phyloP scores from a whole-genome alignment of 2,329 filamentous ascomycete genomes.

The Xylariaceae sp. region DNA sequence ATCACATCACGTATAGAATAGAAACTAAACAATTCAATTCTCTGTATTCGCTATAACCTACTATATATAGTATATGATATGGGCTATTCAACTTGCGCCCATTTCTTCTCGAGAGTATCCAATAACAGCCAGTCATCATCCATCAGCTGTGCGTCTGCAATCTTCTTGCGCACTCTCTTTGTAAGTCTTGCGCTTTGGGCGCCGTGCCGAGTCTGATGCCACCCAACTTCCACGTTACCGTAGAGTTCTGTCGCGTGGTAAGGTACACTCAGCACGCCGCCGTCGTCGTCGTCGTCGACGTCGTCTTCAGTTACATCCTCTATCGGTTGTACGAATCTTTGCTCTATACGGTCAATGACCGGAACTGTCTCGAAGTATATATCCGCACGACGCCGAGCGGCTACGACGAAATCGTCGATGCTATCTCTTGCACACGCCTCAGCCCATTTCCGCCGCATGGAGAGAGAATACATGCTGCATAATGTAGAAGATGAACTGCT shows the following conservation, averaged over 20 bases:
- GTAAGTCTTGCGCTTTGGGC: not conserved
- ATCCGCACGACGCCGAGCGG: not conserved
- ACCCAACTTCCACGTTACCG: not conserved
- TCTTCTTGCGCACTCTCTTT: not conserved
- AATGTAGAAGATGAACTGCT: not conserved
- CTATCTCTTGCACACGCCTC: not conserved
- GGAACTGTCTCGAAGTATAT: not conserved
- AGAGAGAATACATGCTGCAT: not conserved
- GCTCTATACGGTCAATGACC: not conserved
- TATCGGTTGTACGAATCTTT: not conserved
- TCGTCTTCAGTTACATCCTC: not conserved
- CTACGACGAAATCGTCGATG: not conserved
- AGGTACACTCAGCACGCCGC: too few species aligned
- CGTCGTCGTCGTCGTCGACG: not conserved
- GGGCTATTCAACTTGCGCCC: not conserved
- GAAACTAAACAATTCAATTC: too few species aligned
- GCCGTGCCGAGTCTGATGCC: not conserved
- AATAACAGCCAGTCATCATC: not conserved
- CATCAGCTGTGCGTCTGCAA: not conserved
- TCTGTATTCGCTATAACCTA: too few species aligned
- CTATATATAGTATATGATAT: too few species aligned
- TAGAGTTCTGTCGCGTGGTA: too few species aligned
- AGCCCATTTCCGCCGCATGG: not conserved
- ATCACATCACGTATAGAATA: too few species aligned
- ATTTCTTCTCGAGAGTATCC: not conserved